Percentiles rank a stretch among this genome's conserved stretches.
Conservation (phyloP, 1,139 yeast genomes). For the Suhomyces wounanorum region DNA sequence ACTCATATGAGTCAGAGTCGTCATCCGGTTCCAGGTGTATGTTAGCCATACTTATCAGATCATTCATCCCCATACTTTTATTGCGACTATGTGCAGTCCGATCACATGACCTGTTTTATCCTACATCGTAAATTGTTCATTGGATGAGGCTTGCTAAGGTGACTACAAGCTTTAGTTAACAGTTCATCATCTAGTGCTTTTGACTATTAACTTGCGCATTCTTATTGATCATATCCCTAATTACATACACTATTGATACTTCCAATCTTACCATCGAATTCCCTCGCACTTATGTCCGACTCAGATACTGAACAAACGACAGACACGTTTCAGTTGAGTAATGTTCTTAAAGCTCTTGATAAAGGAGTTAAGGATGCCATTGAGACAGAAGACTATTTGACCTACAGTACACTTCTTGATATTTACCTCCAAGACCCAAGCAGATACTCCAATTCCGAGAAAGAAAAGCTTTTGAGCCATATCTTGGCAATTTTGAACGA, state of each 20-base stretch:
- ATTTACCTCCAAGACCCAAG: slow-evolving; percentile 53
- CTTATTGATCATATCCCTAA: background rate
- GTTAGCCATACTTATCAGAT: background rate
- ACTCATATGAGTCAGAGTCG: slow-evolving; percentile 7
- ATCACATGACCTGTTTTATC: background rate
- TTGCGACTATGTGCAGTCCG: background rate
- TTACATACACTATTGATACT: background rate
- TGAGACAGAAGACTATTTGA: slow-evolving; percentile 58
- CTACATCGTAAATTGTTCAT: background rate
- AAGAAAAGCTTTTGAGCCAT: slow-evolving; percentile 36
- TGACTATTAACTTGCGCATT: background rate
- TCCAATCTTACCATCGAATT: background rate
- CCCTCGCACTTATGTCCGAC: slow-evolving; percentile 11
- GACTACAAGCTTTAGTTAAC: background rate
- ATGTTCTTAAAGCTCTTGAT: slow-evolving; percentile 31
- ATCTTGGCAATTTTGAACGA: slow-evolving; percentile 45
- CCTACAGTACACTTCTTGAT: slow-evolving; percentile 74
- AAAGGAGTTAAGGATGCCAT: slow-evolving; percentile 41
- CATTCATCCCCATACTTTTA: background rate
- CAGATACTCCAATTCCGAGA: slow-evolving; percentile 50
- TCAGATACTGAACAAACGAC: slow-evolving; percentile 29
- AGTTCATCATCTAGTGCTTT: background rate
- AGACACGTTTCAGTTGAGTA: slow-evolving; percentile 29
- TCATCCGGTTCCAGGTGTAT: slow-evolving; percentile 10
- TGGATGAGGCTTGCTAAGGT: background rate